phyloP scores from a whole-genome alignment of 2,329 filamentous ascomycete genomes.

The Lithohypha guttulata region DNA sequence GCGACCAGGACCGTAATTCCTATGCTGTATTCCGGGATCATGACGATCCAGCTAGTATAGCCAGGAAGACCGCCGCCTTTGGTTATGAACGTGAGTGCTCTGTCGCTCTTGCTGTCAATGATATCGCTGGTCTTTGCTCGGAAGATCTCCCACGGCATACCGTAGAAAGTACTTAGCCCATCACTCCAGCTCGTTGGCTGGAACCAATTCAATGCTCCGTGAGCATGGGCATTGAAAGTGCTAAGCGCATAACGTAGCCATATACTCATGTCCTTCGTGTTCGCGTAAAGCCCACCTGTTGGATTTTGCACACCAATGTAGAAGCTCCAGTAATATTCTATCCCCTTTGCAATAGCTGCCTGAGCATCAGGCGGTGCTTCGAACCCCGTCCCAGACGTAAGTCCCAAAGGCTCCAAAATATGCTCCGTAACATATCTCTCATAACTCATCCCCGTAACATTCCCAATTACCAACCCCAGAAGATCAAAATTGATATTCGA shows the following conservation, averaged over 20 bases:
- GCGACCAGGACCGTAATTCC: constrained; percentile 38
- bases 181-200: constrained; percentile 29
- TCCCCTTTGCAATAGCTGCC: constrained; percentile 19
- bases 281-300: constrained; percentile 35
- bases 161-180: constrained; percentile 33
- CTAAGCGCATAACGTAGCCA: constrained; percentile 35
- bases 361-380: constrained; percentile 14
- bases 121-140: constrained; percentile 16
- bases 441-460: constrained; percentile 22
- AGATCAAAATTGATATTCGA: constrained; percentile 25
- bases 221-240: constrained; percentile 31
- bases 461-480: constrained; percentile 22
- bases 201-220: constrained; percentile 35
- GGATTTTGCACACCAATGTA: constrained; percentile 9
- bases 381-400: constrained; percentile 14
- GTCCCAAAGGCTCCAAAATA: constrained; percentile 18
- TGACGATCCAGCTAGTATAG: constrained; percentile 31
- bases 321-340: constrained; percentile 8
- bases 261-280: constrained; percentile 32
- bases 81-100: constrained; percentile 35
- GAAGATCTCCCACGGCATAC: constrained; percentile 40
- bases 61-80: constrained; percentile 35
- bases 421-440: constrained; percentile 19
- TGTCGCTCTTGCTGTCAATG: constrained; percentile 19
- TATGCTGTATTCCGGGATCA: constrained; percentile 36